These are phyloP conservation scores for Boletus reticuloceps DNA, from an alignment of 768 basidiomycete genomes.

Conservation along the genomic window DNA sequence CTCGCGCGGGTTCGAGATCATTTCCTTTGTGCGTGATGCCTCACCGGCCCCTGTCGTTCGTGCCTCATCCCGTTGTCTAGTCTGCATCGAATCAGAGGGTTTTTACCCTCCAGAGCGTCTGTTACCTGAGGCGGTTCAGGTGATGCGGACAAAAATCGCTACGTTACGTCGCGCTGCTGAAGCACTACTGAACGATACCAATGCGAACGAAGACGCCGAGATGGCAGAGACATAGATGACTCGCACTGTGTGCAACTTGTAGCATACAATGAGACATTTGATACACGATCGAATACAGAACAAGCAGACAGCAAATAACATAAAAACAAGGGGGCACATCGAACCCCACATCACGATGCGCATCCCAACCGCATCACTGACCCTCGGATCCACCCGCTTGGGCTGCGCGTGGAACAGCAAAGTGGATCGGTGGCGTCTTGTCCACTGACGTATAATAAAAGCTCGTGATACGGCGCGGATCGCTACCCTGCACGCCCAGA, in stretches of 20 bases:
- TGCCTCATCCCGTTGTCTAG: constrained; percentile 38
- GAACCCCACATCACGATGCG: not conserved
- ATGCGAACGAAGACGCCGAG: constrained; percentile 46
- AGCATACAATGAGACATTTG: not conserved
- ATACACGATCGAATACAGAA: not conserved
- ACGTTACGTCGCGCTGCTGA: constrained; percentile 58
- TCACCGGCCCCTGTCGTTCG: not conserved
- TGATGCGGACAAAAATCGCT: constrained; percentile 80
- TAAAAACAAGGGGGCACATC: not conserved
- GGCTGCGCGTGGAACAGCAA: constrained; percentile 17
- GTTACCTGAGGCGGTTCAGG: constrained; percentile 72
- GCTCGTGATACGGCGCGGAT: constrained; percentile 31
- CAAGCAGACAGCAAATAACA: not conserved
- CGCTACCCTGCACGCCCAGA: constrained; percentile 11
- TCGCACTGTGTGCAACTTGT: not conserved
- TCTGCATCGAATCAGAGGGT: constrained; percentile 89
- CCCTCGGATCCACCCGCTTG: constrained; percentile 1
- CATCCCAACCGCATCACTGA: constrained; percentile 4
- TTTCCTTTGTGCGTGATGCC: constrained; percentile 74
- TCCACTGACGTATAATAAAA: constrained; percentile 35
- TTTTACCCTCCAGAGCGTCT: constrained; percentile 84
- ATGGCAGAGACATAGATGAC: constrained; percentile 44
- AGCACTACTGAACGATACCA: constrained; percentile 46
- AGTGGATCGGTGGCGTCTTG: constrained; percentile 33
- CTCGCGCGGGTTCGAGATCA: constrained; percentile 86